Evolutionary conservation across 208 protist species (phyloP), one percentile per base, ranked within the genome.

Genomic region (Trypanosoma mega): DNA sequence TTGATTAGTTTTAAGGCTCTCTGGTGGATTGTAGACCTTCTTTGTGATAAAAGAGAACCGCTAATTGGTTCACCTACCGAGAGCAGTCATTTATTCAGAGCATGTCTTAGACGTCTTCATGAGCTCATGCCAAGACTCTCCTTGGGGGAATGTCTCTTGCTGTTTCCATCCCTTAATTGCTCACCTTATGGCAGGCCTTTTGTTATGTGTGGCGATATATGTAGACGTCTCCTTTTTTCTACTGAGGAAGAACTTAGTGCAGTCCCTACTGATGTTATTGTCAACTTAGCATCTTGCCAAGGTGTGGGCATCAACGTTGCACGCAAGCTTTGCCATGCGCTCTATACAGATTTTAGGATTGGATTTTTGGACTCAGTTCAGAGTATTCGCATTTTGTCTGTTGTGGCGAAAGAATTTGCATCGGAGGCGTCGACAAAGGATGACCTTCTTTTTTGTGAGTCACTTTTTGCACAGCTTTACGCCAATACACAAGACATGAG

Each of bases 391-490:
- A 43, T 69, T 46, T 53, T 69, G 33, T 62, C 53, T 24, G 48
- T n/a, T 2, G 46, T 69, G 48, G 36, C 46, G 11, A 44, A 26
- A 39, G 11, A n/a, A 46, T 43, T 60, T 11, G 8, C 21, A 27
- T 27, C 29, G 2, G 53, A 23, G 23, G 43, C 37, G 21, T 20
- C 23, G 8, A 23, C 6, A 16, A 18, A 43, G 14, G 31, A 55
- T 54, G 46, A 39, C 7, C 26, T 77, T 43, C 24, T 36, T 29
- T 41, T 86, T 23, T 82, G 81, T 59, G 74, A 87, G 14, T 63
- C 51, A 12, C 49, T 91, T 9, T 87, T 87, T 45, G 84, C 75
- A 6, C 80, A 87, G 51, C 30, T 84, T 9, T 85, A 80, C 45
- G 34, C 74, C 1, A 45, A 72, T 59, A 43, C 62, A 0, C 45